phyloP scores from a whole-genome alignment of 2,329 filamentous ascomycete species.

The Bipolaris gigantea region DNA sequence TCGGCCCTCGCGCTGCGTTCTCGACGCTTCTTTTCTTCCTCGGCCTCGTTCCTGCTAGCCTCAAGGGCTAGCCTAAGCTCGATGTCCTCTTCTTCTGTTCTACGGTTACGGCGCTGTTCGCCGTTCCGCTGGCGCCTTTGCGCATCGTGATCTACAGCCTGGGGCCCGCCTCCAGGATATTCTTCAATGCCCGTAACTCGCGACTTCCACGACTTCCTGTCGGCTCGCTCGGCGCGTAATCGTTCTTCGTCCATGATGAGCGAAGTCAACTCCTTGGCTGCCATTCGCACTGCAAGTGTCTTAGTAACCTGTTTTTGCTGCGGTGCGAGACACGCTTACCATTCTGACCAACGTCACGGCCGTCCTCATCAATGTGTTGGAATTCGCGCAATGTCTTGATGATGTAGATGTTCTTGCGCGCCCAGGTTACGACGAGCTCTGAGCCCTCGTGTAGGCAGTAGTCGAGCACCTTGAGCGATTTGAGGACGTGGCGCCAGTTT shows the following conservation, averaged over 20 bases:
- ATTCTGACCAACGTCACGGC: slow-evolving; percentile 92
- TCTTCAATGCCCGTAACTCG: slow-evolving; percentile 93
- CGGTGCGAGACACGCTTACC: slow-evolving; percentile 60
- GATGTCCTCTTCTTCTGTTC: slow-evolving; percentile 78
- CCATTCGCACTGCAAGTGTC: slow-evolving; percentile 73
- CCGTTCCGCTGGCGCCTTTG: slow-evolving; percentile 46
- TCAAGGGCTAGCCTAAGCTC: slow-evolving; percentile 91
- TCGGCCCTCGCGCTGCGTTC: slow-evolving; percentile 52
- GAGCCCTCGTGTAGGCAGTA: slow-evolving; percentile 98
- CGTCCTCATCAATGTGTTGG: slow-evolving; percentile 93
- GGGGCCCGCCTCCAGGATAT: slow-evolving; percentile 53
- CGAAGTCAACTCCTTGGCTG: slow-evolving; percentile 92
- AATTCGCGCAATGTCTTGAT: slow-evolving; percentile 99
- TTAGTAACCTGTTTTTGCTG: slow-evolving; percentile 17
- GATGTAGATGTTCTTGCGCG: slow-evolving; percentile 96
- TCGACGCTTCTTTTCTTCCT: slow-evolving; percentile 80
- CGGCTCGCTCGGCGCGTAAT: slow-evolving; percentile 83
- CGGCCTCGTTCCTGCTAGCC: slow-evolving; percentile 92
- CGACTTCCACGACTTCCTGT: slow-evolving; percentile 95
- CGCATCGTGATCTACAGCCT: slow-evolving; percentile 43
- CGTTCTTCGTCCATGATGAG: slow-evolving; percentile 93
- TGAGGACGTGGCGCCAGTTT: slow-evolving; percentile 98
- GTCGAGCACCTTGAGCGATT: slow-evolving; percentile 95
- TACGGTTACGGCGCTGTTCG: slow-evolving; percentile 47
- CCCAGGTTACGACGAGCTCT: slow-evolving; percentile 95